Evolutionary conservation across 176 grass and related monocot genomes (phyloP).

Genomic region (barley (Hordeum vulgare)): DNA sequence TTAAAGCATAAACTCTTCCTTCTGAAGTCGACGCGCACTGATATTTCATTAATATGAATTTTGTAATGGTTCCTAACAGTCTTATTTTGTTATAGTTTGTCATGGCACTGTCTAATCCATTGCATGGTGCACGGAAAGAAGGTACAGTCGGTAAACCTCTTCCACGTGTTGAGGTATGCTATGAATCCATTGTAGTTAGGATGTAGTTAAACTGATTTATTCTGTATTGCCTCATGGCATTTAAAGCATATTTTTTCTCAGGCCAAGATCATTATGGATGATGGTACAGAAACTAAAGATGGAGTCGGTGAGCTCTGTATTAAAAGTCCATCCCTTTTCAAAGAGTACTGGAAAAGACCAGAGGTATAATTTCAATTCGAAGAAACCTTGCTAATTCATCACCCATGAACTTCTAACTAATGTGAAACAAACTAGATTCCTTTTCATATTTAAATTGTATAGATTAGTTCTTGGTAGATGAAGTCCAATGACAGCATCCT

Average conservation of each 20-base stretch:
- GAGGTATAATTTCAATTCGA: constrained; percentile 39
- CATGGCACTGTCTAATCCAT: constrained; percentile 92
- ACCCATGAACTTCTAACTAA: background rate
- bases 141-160: constrained; percentile 89
- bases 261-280: constrained; percentile 82
- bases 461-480: background rate
- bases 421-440: background rate
- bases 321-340: constrained; percentile 90
- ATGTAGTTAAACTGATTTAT: constrained; percentile 18
- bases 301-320: constrained; percentile 93
- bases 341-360: constrained; percentile 88
- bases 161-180: constrained; percentile 73
- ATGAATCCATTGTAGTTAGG: constrained; percentile 10
- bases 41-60: background rate
- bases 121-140: constrained; percentile 74
- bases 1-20: constrained; percentile 22
- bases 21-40: background rate
- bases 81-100: constrained; percentile 67
- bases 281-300: constrained; percentile 47
- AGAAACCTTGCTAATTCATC: background rate
- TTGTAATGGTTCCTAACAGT: constrained; percentile 6
- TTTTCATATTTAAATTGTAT: background rate
- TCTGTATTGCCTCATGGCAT: constrained; percentile 5
- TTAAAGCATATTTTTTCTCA: constrained; percentile 28
- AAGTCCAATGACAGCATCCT: background rate